Conservation (phyloP, 2,329 filamentous ascomycete species). For the Hansfordia pulvinata region DNA sequence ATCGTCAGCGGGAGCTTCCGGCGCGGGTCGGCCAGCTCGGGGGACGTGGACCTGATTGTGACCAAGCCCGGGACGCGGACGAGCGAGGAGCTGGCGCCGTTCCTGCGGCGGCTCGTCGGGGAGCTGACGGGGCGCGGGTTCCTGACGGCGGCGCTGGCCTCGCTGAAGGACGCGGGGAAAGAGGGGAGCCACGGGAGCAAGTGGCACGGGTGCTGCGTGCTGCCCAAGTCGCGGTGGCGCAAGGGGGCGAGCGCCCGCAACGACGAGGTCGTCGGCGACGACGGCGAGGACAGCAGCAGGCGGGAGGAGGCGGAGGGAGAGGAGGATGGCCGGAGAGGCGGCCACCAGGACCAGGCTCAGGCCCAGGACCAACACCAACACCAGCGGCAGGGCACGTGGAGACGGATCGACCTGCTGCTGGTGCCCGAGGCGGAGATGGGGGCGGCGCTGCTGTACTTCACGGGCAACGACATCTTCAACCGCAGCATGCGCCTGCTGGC, state of each 20-base stretch:
- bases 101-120: slow-evolving; percentile 51
- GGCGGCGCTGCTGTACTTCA: slow-evolving; percentile 86
- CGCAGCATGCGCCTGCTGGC: slow-evolving; percentile 71
- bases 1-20: slow-evolving; percentile 79
- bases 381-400: slow-evolving; percentile 42
- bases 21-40: slow-evolving; percentile 58
- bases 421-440: slow-evolving; percentile 71
- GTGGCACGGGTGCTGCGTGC: slow-evolving; percentile 76
- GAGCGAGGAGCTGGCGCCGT: slow-evolving; percentile 40
- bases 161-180: slow-evolving; percentile 23
- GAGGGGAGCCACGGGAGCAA: slow-evolving; percentile 50
- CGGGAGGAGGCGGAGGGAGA: too few relatives aligned
- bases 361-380: slow-evolving; percentile 12
- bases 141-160: slow-evolving; percentile 52
- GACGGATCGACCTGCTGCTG: slow-evolving; percentile 72
- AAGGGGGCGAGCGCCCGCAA: too few relatives aligned
- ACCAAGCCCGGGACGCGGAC: slow-evolving; percentile 48
- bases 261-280: slow-evolving; percentile 11
- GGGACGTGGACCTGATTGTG: slow-evolving; percentile 78
- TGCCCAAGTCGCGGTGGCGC: slow-evolving; percentile 35
- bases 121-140: slow-evolving; percentile 48
- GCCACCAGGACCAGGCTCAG: too few relatives aligned
- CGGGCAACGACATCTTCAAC: slow-evolving; percentile 91
- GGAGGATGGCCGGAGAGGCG: too few relatives aligned
- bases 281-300: background rate